Conservation (phyloP, 345 rosid genomes). For the Luvunga scandens region DNA sequence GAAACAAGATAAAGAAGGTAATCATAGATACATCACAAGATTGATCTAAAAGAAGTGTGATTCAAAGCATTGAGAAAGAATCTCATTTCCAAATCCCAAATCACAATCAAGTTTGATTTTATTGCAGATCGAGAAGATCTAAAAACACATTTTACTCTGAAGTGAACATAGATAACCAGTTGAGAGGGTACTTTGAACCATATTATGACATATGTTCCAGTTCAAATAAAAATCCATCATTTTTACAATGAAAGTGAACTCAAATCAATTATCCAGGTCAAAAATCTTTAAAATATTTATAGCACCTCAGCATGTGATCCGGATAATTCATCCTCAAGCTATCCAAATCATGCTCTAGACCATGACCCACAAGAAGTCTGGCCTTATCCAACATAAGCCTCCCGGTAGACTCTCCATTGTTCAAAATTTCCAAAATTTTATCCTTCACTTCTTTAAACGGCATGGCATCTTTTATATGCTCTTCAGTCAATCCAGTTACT, state of each 20-base stretch:
- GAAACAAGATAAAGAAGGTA: not conserved
- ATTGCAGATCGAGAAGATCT: not conserved
- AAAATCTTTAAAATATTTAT: not conserved
- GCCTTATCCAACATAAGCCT: slow-evolving; percentile 31
- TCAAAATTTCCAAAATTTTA: slow-evolving; percentile 42
- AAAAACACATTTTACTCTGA: not conserved
- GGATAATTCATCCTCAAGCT: slow-evolving; percentile 67
- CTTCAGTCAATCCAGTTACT: slow-evolving; percentile 68
- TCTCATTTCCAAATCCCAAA: too few relatives aligned
- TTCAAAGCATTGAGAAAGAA: too few relatives aligned
- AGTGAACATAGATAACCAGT: not conserved
- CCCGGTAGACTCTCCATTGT: slow-evolving; percentile 42
- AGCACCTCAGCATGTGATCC: slow-evolving; percentile 58
- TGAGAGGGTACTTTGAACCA: too few relatives aligned
- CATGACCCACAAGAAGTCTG: slow-evolving; percentile 74
- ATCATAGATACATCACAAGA: not conserved
- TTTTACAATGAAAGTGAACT: not conserved
- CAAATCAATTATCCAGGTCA: not conserved
- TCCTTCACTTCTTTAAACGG: slow-evolving; percentile 48
- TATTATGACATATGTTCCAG: not conserved
- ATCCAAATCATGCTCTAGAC: slow-evolving; percentile 53
- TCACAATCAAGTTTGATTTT: not conserved
- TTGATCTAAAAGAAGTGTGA: not conserved
- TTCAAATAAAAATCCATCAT: not conserved
- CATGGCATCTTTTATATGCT: slow-evolving; percentile 56